Evolutionary conservation across 768 basidiomycete species (phyloP).

Genomic region (Antrodiella citrinella): DNA sequence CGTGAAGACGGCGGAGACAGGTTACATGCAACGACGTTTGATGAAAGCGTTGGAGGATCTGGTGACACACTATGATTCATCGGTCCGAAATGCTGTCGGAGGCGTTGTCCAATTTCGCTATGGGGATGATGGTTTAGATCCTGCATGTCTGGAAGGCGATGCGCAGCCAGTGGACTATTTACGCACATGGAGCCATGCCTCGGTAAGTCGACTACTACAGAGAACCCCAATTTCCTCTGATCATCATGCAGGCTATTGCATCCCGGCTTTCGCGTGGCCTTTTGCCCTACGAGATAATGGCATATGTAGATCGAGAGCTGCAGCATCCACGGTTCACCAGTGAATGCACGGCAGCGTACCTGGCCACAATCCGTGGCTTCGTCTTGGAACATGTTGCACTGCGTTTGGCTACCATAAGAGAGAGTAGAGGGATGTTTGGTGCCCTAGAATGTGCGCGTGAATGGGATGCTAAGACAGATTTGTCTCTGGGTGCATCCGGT

Average conservation of each 20-base stretch:
- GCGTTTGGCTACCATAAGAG: constrained; percentile 58
- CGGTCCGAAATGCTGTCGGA: constrained; percentile 89
- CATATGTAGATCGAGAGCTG: constrained; percentile 63
- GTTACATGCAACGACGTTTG: constrained; percentile 97
- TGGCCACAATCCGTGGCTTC: constrained; percentile 63
- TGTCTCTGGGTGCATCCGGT: constrained; percentile 73
- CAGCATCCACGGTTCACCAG: constrained; percentile 45
- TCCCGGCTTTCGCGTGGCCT: constrained; percentile 54
- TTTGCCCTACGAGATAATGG: constrained; percentile 80
- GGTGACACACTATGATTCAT: constrained; percentile 91
- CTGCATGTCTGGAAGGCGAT: constrained; percentile 93
- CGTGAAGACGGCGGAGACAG: constrained; percentile 99
- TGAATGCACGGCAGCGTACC: constrained; percentile 66
- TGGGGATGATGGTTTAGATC: constrained; percentile 96
- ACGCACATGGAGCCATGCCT: constrained; percentile 81
- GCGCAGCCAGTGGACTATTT: constrained; percentile 88
- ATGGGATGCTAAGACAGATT: constrained; percentile 71
- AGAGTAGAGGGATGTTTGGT: constrained; percentile 73
- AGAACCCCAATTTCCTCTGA: constrained; percentile 7
- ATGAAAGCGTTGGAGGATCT: constrained; percentile 99
- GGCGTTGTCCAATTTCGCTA: constrained; percentile 96
- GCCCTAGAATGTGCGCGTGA: constrained; percentile 67
- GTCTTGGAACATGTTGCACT: constrained; percentile 58
- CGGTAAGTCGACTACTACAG: constrained; percentile 40
- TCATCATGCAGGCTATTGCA: constrained; percentile 47